Evolutionary conservation across 306 rosid genomes (phyloP).

Genomic region (Pterocarpus macrocarpus): DNA sequence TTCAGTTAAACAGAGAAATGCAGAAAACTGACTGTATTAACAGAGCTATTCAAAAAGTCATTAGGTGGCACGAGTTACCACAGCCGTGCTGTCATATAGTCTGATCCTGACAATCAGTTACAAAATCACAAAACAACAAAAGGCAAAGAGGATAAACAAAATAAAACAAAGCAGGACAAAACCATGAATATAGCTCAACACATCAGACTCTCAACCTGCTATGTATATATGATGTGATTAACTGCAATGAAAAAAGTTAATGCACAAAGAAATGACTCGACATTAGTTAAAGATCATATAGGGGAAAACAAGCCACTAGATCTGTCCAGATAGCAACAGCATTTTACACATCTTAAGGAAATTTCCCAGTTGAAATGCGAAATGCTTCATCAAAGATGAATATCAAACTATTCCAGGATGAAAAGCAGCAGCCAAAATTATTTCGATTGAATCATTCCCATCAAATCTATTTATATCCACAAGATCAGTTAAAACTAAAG

Average conservation of each 20-base stretch:
- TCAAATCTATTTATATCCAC: slow-evolving; percentile 46
- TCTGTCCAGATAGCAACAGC: slow-evolving; percentile 7
- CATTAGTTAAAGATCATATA: no score
- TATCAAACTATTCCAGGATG: neutral
- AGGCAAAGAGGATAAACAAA: neutral
- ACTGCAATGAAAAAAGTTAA: no score
- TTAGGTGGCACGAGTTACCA: slow-evolving; percentile 1
- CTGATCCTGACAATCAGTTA: slow-evolving; percentile 3
- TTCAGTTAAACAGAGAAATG: neutral
- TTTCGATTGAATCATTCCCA: slow-evolving; percentile 40
- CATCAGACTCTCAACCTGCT: no score
- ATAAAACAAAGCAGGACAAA: slow-evolving; percentile 3
- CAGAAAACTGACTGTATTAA: neutral
- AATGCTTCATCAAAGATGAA: slow-evolving; percentile 14
- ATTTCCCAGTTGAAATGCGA: neutral
- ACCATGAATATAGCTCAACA: neutral
- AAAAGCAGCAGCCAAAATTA: slow-evolving; percentile 34
- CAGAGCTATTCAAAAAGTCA: neutral
- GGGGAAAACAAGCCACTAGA: no score
- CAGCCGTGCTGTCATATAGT: neutral
- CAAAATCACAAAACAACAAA: slow-evolving; percentile 1
- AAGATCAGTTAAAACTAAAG: neutral
- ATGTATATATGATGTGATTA: no score
- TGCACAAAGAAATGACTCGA: neutral
- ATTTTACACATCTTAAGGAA: slow-evolving; percentile 13